These are phyloP conservation scores for Clarireedia hainanense DNA, from an alignment of 2,329 filamentous ascomycete species.

Conservation along the genomic window DNA sequence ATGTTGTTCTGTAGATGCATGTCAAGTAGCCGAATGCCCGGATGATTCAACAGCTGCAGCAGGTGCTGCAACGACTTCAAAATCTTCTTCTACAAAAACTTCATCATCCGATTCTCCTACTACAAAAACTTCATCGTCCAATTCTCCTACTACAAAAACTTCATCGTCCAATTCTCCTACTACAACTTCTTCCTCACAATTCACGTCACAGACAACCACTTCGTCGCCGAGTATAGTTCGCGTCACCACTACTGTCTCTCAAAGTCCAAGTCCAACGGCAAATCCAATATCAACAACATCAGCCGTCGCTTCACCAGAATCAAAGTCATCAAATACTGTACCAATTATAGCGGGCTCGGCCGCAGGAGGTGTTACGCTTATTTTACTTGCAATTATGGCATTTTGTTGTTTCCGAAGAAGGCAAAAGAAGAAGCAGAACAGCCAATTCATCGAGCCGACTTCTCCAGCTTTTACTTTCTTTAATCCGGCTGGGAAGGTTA, in stretches of 20 bases:
- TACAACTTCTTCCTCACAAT: not conserved
- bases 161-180: not conserved
- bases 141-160: not conserved
- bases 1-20: slow-evolving; percentile 9
- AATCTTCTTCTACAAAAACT: not conserved
- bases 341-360: not conserved
- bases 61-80: not conserved
- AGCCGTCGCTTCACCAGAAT: not conserved
- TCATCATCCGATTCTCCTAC: not conserved
- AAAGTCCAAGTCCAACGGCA: not conserved
- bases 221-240: not conserved
- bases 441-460: not conserved
- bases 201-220: not conserved
- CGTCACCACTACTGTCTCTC: not conserved
- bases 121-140: not conserved
- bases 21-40: slow-evolving; percentile 1
- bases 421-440: slow-evolving; percentile 6
- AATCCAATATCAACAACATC: not conserved
- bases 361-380: not conserved
- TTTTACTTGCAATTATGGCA: not conserved
- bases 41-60: slow-evolving; percentile 1
- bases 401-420: slow-evolving; percentile 1
- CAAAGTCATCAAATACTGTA: not conserved
- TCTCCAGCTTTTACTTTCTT: not conserved
- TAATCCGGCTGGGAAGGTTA: not conserved